Percentiles rank a stretch among this genome's conserved stretches.
Conservation (phyloP, 202 grass and related monocot species). For the Digitaria exilis region DNA sequence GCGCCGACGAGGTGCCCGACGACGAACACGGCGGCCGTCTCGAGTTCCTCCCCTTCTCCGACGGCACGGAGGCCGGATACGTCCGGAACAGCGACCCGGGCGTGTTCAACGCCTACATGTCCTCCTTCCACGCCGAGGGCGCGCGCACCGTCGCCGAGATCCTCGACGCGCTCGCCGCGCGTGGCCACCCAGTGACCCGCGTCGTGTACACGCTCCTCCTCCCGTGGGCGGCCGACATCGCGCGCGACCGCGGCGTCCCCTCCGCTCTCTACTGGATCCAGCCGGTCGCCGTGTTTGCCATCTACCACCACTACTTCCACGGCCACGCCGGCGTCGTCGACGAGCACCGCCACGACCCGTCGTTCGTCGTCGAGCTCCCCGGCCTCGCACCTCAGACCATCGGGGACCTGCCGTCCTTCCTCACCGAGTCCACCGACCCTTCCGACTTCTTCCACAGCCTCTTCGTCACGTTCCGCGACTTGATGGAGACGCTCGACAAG, state of each 20-base stretch:
- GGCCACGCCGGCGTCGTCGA: slow-evolving; percentile 34
- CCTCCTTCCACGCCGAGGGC: slow-evolving; percentile 37
- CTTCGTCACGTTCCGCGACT: slow-evolving; percentile 25
- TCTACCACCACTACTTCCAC: slow-evolving; percentile 73
- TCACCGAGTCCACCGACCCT: slow-evolving; percentile 41
- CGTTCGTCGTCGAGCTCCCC: slow-evolving; percentile 39
- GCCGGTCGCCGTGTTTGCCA: slow-evolving; percentile 61
- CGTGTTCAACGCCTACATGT: slow-evolving; percentile 45
- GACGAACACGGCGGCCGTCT: slow-evolving; percentile 8
- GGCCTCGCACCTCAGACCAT: slow-evolving; percentile 45
- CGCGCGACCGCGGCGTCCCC: slow-evolving; percentile 35
- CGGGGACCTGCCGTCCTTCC: slow-evolving; percentile 53
- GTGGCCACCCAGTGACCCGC: slow-evolving; percentile 53
- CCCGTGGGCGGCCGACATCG: slow-evolving; percentile 68
- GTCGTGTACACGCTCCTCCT: slow-evolving; percentile 65
- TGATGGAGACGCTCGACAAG: slow-evolving; percentile 32
- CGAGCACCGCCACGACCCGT: slow-evolving; percentile 44
- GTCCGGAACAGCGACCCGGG: neutral
- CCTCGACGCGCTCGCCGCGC: slow-evolving; percentile 40
- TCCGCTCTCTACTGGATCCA: slow-evolving; percentile 82
- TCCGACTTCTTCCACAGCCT: slow-evolving; percentile 26
- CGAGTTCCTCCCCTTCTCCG: slow-evolving; percentile 59
- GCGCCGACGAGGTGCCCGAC: neutral
- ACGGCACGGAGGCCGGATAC: slow-evolving; percentile 40
- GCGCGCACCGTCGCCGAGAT: slow-evolving; percentile 35